phyloP scores from a whole-genome alignment of 2,329 filamentous ascomycete species.

The Zopfia rhizophila region DNA sequence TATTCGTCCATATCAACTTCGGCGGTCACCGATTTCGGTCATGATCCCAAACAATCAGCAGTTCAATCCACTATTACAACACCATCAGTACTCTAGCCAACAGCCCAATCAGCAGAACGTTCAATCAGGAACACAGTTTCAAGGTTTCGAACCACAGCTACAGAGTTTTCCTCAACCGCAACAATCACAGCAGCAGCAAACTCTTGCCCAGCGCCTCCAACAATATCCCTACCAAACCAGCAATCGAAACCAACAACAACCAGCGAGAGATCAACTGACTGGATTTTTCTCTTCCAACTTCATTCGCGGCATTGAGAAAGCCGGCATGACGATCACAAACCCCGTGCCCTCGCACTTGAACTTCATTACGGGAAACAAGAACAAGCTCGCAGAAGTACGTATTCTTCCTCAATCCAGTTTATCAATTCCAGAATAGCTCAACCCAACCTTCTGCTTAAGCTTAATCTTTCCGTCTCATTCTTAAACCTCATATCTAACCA shows the following conservation, averaged over 20 bases:
- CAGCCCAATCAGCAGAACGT: conserved; percentile 3
- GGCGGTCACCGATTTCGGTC: too few relatives aligned
- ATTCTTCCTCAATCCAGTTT: background rate
- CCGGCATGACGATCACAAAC: conserved; percentile 19
- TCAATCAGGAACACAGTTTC: conserved; percentile 6
- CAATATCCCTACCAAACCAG: conserved; percentile 19
- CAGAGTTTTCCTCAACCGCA: conserved; percentile 23
- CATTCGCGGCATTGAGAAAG: conserved; percentile 5
- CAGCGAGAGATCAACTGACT: background rate
- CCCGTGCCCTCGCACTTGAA: conserved; percentile 68
- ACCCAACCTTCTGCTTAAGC: background rate
- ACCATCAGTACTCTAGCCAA: conserved; percentile 1
- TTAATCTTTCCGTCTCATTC: background rate
- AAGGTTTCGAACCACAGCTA: too few relatives aligned
- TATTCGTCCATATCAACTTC: conserved; percentile 9
- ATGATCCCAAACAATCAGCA: conserved; percentile 9
- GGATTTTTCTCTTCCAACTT: conserved; percentile 5
- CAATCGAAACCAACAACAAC: conserved; percentile 4
- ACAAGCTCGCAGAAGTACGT: conserved; percentile 80
- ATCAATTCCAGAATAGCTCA: background rate
- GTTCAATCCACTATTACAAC: background rate
- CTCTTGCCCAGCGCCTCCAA: conserved; percentile 19
- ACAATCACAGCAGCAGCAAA: conserved; percentile 13
- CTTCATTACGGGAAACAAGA: conserved; percentile 96
- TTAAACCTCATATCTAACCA: background rate